Evolutionary conservation across 331 rosid species (phyloP).

Genomic region (Arachis monticola): DNA sequence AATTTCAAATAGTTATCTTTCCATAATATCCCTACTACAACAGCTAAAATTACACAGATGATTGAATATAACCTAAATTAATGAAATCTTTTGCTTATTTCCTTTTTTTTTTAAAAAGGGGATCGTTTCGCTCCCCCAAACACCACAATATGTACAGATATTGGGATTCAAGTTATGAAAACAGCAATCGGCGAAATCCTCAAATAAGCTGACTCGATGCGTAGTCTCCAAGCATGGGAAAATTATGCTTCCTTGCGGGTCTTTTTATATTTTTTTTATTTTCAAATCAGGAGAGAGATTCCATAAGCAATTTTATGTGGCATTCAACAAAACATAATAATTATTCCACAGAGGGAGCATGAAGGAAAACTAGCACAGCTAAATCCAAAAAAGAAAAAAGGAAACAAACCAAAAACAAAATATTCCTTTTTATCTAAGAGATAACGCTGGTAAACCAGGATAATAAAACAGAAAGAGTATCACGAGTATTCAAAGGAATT

Average conservation of each 20-base stretch:
- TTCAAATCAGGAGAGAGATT: neutral
- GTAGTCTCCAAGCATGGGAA: neutral
- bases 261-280: too few species aligned
- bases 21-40: conserved; percentile 20
- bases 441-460: neutral
- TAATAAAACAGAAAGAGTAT: conserved; percentile 4
- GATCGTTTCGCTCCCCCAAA: neutral
- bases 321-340: conserved; percentile 8
- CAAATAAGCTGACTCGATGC: neutral
- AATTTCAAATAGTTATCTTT: conserved; percentile 4
- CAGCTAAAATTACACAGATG: neutral
- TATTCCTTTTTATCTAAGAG: neutral
- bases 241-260: neutral
- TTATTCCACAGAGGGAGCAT: neutral
- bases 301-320: neutral
- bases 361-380: neutral
- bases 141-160: neutral
- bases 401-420: neutral
- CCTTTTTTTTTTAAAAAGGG: neutral
- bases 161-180: neutral
- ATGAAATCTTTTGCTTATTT: neutral
- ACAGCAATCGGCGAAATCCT: neutral
- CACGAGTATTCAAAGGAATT: neutral
- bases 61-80: neutral
- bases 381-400: neutral